These are phyloP conservation scores for Penicillium aurantiogriseum DNA, from an alignment of 2,329 filamentous ascomycete genomes.

Conservation along the genomic window DNA sequence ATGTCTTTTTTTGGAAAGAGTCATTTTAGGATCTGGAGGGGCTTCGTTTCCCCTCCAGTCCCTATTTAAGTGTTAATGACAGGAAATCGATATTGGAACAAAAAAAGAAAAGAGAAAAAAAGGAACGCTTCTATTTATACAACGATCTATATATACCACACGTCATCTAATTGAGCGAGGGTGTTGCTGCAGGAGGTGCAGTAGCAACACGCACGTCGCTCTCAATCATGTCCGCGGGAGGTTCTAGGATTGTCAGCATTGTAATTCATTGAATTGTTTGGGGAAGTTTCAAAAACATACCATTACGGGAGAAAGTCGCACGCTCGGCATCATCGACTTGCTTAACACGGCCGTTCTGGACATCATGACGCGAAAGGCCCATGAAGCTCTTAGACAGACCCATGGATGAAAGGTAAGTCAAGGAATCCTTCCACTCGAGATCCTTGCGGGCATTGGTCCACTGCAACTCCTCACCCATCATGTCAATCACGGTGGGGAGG, in stretches of 20 bases:
- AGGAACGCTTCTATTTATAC: constrained; percentile 30
- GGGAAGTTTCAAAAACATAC: constrained; percentile 29
- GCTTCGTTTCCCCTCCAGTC: background rate
- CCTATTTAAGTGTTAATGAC: background rate
- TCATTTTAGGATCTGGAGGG: background rate
- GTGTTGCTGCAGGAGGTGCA: constrained; percentile 46
- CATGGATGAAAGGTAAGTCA: constrained; percentile 61
- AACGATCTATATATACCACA: constrained; percentile 26
- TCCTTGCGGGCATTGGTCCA: constrained; percentile 75
- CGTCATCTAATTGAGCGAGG: constrained; percentile 47
- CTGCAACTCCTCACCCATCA: constrained; percentile 80
- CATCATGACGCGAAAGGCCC: constrained; percentile 55
- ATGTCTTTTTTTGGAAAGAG: background rate
- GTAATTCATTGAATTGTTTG: background rate
- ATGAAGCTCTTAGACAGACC: constrained; percentile 60
- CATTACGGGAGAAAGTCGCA: constrained; percentile 43
- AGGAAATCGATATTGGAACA: background rate
- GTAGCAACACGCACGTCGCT: constrained; percentile 44
- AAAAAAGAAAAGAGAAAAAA: constrained; percentile 2
- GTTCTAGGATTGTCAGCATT: constrained; percentile 18
- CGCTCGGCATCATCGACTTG: constrained; percentile 43
- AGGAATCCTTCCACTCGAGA: constrained; percentile 72
- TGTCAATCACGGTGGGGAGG: constrained; percentile 78
- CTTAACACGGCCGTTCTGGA: constrained; percentile 55
- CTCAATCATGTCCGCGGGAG: constrained; percentile 52